phyloP scores from a whole-genome alignment of 306 rosid species.

The Oxytropis ochrocephala region DNA sequence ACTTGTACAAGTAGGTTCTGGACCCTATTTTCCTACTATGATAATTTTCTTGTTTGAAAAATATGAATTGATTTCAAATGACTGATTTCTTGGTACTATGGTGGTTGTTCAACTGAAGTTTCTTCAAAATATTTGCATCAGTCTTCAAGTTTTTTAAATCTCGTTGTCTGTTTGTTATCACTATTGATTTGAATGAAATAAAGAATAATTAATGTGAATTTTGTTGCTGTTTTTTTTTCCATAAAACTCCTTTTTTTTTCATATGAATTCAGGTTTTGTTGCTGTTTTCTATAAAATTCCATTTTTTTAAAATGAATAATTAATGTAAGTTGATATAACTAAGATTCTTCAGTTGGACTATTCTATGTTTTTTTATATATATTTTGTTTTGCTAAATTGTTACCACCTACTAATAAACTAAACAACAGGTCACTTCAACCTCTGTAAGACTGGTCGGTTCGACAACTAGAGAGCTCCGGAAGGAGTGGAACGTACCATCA shows the following conservation, averaged over 20 bases:
- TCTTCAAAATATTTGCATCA: neutral
- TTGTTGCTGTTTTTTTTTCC: too few species aligned
- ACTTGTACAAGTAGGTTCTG: constrained; percentile 81
- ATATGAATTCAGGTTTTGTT: too few species aligned
- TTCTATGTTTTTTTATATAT: neutral
- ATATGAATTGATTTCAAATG: neutral
- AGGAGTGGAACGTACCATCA: constrained; percentile 82
- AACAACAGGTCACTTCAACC: constrained; percentile 67
- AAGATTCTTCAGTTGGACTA: neutral
- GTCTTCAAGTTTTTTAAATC: neutral
- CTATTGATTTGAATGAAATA: too few species aligned
- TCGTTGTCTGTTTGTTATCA: neutral
- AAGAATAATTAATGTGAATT: too few species aligned
- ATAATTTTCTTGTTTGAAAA: constrained; percentile 7
- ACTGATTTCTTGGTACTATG: neutral
- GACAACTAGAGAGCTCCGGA: constrained; percentile 62
- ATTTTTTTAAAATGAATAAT: neutral
- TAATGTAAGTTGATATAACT: neutral
- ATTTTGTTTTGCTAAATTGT: neutral
- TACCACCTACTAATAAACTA: constrained; percentile 12
- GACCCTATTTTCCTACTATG: neutral
- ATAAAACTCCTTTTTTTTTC: too few species aligned
- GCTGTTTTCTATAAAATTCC: neutral
- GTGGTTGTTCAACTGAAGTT: neutral
- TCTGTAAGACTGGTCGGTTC: constrained; percentile 84